These are phyloP conservation scores for Colletotrichum abscissum DNA, from an alignment of 2,329 filamentous ascomycete genomes.

Conservation along the genomic window DNA sequence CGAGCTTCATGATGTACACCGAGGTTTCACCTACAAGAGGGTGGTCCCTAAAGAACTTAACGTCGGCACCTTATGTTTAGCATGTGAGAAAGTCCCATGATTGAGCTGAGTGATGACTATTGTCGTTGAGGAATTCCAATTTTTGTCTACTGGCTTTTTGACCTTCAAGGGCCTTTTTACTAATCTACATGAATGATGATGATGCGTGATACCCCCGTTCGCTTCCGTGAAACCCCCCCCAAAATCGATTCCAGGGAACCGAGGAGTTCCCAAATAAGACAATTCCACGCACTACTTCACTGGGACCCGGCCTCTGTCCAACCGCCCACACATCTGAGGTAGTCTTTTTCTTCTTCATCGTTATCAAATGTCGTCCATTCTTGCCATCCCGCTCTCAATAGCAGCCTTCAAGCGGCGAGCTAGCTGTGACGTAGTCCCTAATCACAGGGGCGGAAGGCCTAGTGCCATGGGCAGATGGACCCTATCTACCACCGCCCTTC, in stretches of 20 bases:
- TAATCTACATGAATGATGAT: slow-evolving; percentile 19
- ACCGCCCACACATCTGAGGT: not conserved
- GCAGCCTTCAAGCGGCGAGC: not conserved
- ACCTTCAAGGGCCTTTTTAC: not conserved
- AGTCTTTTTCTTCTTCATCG: not conserved
- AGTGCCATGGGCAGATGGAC: not conserved
- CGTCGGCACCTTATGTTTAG: not conserved
- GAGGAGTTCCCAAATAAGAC: slow-evolving; percentile 10
- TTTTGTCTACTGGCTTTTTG: slow-evolving; percentile 4
- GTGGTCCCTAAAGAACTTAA: too few species aligned
- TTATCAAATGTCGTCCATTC: not conserved
- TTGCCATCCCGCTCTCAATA: not conserved
- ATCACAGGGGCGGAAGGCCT: not conserved
- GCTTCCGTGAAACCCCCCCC: not conserved
- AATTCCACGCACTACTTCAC: not conserved
- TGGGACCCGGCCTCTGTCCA: not conserved
- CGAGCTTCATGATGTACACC: not conserved
- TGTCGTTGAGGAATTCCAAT: not conserved
- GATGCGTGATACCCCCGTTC: not conserved
- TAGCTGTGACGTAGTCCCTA: not conserved
- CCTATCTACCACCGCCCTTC: slow-evolving; percentile 38
- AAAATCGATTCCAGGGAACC: not conserved
- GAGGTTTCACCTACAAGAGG: too few species aligned
- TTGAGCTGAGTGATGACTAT: not conserved
- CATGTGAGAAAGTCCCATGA: not conserved